Evolutionary conservation across 225 moss, liverwort and hornwort genomes (phyloP).

Genomic region (Marchantia polymorpha): DNA sequence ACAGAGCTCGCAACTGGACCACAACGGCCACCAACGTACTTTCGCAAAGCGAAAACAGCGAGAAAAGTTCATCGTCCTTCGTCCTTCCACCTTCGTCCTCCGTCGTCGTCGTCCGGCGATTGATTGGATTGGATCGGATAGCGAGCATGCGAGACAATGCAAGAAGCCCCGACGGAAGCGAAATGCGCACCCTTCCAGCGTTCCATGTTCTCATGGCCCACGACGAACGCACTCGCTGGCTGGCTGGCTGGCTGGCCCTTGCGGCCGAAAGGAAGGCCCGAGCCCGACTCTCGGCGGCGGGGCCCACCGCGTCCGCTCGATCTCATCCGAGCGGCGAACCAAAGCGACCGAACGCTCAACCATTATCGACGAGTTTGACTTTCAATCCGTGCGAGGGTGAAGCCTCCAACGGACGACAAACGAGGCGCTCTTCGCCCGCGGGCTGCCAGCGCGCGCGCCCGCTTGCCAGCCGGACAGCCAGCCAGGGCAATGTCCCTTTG

Average conservation of each 20-base stretch:
- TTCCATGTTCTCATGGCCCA: neutral
- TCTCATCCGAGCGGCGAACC: neutral
- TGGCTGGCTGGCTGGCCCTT: neutral
- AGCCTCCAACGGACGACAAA: slow-evolving; percentile 9
- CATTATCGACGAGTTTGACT: neutral
- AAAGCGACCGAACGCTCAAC: neutral
- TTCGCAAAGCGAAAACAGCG: too few species aligned
- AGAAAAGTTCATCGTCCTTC: too few species aligned
- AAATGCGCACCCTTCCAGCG: too few species aligned
- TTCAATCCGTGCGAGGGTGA: neutral
- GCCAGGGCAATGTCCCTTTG: neutral
- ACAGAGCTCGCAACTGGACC: too few species aligned
- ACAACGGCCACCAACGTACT: too few species aligned
- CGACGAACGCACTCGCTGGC: neutral
- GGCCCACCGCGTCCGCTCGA: neutral
- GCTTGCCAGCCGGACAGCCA: slow-evolving; percentile 2
- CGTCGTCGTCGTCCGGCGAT: too few species aligned
- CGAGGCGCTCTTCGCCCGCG: neutral
- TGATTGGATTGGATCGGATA: too few species aligned
- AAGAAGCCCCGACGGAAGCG: too few species aligned
- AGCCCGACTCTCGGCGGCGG: neutral
- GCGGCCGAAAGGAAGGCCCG: too few species aligned
- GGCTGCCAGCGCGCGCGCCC: neutral
- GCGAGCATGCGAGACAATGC: too few species aligned
- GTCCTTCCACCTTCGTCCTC: too few species aligned